Conservation (phyloP, 2,329 filamentous ascomycete genomes). For the Fonsecaea pugnacius region DNA sequence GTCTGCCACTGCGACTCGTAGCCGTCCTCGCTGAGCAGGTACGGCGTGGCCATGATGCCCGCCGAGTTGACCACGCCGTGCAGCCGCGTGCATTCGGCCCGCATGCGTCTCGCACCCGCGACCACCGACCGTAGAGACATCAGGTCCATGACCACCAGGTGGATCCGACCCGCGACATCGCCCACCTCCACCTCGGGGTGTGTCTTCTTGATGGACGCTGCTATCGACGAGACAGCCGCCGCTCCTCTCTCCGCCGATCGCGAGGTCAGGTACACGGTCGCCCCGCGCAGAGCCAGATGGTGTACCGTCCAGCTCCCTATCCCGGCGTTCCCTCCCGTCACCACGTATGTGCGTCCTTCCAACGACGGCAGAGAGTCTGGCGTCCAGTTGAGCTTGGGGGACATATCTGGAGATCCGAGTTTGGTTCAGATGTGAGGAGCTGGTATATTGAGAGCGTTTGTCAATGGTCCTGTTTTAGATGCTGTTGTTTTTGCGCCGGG, state of each 20-base stretch:
- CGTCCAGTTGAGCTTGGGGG: slow-evolving; percentile 38
- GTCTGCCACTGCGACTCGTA: slow-evolving; percentile 47
- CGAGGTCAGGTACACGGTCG: slow-evolving; percentile 48
- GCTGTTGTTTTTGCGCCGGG: neutral
- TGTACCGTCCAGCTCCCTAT: slow-evolving; percentile 52
- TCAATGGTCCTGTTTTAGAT: neutral
- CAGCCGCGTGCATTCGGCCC: slow-evolving; percentile 40
- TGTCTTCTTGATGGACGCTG: slow-evolving; percentile 41
- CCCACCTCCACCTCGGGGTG: slow-evolving; percentile 25
- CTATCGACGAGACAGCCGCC: slow-evolving; percentile 43
- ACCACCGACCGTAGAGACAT: slow-evolving; percentile 37
- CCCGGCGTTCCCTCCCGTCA: slow-evolving; percentile 57
- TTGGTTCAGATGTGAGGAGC: too few species aligned
- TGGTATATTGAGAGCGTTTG: slow-evolving; percentile 3
- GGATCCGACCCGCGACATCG: slow-evolving; percentile 25
- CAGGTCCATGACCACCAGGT: slow-evolving; percentile 22
- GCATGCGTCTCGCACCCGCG: slow-evolving; percentile 43
- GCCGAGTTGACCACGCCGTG: slow-evolving; percentile 53
- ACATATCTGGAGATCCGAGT: slow-evolving; percentile 19
- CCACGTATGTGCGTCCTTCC: slow-evolving; percentile 50
- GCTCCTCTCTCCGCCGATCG: slow-evolving; percentile 44
- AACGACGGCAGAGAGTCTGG: slow-evolving; percentile 52
- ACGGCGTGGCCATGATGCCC: slow-evolving; percentile 46
- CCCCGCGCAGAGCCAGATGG: slow-evolving; percentile 48
- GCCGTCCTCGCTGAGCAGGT: slow-evolving; percentile 39